phyloP scores from a whole-genome alignment of 805 yeast genomes.

The Jamesozyma hellenica region DNA sequence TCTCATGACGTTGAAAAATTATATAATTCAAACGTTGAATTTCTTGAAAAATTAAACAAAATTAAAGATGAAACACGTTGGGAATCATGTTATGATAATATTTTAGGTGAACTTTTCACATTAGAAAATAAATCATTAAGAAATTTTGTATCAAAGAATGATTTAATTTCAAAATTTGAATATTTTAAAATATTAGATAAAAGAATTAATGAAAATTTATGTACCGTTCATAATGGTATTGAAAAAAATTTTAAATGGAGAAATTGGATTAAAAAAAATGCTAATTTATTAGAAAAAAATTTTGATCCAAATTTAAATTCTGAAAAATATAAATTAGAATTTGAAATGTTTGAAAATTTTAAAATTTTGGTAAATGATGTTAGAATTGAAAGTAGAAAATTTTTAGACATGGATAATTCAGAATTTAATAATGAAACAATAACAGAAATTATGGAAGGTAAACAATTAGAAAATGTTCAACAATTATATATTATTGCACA shows the following conservation, averaged over 20 bases:
- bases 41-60: conserved; percentile 32
- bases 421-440: conserved; percentile 8
- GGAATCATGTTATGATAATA: conserved; percentile 27
- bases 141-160: conserved; percentile 10
- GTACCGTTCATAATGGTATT: conserved; percentile 11
- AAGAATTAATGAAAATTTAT: conserved; percentile 10
- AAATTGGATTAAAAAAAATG: conserved; percentile 5
- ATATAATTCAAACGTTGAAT: conserved; percentile 32
- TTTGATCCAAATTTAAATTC: conserved; percentile 2
- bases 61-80: conserved; percentile 37
- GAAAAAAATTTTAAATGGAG: conserved; percentile 11
- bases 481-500: conserved; percentile 21
- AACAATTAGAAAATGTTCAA: conserved; percentile 11
- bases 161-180: conserved; percentile 3
- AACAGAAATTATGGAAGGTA: conserved; percentile 2
- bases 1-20: conserved; percentile 40
- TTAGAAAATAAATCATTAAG: conserved; percentile 6
- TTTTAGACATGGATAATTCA: conserved; percentile 11
- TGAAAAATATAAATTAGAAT: conserved; percentile 17
- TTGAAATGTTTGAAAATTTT: conserved; percentile 19
- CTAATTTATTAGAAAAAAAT: conserved; percentile 1
- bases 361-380: conserved; percentile 15
- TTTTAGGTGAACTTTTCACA: conserved; percentile 10
- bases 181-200: conserved; percentile 9
- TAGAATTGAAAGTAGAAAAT: conserved; percentile 10